phyloP scores from a whole-genome alignment of 2,329 filamentous ascomycete species.

The Paramyrothecium sp. region DNA sequence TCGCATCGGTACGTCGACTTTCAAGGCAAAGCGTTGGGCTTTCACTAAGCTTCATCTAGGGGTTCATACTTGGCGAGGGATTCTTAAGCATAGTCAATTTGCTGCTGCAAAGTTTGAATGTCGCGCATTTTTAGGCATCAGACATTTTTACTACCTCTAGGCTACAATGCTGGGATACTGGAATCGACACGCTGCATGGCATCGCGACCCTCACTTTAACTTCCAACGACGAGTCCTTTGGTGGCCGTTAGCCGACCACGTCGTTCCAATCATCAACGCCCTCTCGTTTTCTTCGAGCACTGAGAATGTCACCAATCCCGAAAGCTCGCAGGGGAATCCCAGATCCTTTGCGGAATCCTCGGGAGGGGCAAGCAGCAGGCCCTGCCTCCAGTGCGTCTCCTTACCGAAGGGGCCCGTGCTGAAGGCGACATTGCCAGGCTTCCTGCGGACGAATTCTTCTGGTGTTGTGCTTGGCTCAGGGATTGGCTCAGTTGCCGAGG shows the following conservation, averaged over 20 bases:
- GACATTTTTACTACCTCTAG: not conserved
- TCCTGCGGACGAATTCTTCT: constrained; percentile 58
- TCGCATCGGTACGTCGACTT: constrained; percentile 61
- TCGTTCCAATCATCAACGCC: constrained; percentile 61
- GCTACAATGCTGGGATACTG: no score
- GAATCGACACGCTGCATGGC: no score
- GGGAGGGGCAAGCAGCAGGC: constrained; percentile 68
- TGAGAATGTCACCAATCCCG: constrained; percentile 68
- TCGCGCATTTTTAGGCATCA: constrained; percentile 64
- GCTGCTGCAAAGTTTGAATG: constrained; percentile 70
- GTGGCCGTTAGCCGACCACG: constrained; percentile 53
- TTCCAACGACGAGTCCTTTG: constrained; percentile 49
- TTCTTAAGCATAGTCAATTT: constrained; percentile 91
- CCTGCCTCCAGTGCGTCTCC: constrained; percentile 90
- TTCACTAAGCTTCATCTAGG: constrained; percentile 38
- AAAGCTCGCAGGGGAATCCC: constrained; percentile 56
- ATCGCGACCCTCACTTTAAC: constrained; percentile 34
- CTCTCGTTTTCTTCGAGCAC: constrained; percentile 70
- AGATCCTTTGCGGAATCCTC: constrained; percentile 44
- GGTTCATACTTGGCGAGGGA: constrained; percentile 89
- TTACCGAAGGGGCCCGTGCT: constrained; percentile 78
- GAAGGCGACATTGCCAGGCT: constrained; percentile 70
- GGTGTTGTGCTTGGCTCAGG: constrained; percentile 54
- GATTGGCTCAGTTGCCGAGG: constrained; percentile 51
- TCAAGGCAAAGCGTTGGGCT: constrained; percentile 7